phyloP scores from a whole-genome alignment of 768 basidiomycete species.

The Royoungia palumana region DNA sequence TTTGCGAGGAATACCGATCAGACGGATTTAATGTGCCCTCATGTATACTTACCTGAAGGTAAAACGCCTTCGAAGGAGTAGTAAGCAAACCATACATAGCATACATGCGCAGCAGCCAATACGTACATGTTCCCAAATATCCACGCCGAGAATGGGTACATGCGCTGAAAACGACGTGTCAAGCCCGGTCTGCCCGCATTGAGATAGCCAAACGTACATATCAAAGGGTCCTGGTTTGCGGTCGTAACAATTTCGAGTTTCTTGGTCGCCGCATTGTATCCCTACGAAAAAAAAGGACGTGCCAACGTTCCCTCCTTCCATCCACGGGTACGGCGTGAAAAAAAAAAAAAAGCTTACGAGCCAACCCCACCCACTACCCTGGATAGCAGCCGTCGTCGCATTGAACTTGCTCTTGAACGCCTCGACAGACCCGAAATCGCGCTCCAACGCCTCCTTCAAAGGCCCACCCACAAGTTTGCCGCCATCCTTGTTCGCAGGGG shows the following conservation, averaged over 20 bases:
- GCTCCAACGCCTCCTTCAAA: slow-evolving; percentile 71
- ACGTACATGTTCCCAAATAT: slow-evolving; percentile 94
- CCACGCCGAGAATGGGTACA: slow-evolving; percentile 89
- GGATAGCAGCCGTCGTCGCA: slow-evolving; percentile 83
- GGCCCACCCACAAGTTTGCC: slow-evolving; percentile 63
- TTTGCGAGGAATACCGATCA: slow-evolving; percentile 35
- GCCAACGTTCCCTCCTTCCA: not conserved
- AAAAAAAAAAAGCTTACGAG: slow-evolving; percentile 50
- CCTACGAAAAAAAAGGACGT: slow-evolving; percentile 38
- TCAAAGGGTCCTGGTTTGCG: slow-evolving; percentile 91
- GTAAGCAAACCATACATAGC: not conserved
- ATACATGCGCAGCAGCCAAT: slow-evolving; percentile 2
- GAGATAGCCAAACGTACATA: slow-evolving; percentile 38
- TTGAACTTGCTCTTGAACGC: slow-evolving; percentile 85
- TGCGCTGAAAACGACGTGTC: slow-evolving; percentile 49
- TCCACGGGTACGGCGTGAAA: not conserved
- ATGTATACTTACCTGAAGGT: slow-evolving; percentile 34
- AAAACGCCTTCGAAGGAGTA: slow-evolving; percentile 54
- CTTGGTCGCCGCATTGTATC: slow-evolving; percentile 60
- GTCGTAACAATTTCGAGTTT: slow-evolving; percentile 91
- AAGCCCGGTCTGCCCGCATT: not conserved
- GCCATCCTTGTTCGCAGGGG: slow-evolving; percentile 62
- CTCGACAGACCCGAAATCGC: slow-evolving; percentile 86
- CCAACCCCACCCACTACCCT: slow-evolving; percentile 99
- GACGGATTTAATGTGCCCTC: not conserved